phyloP scores from a whole-genome alignment of 179 eudicot species.

The Patellifolia procumbens region DNA sequence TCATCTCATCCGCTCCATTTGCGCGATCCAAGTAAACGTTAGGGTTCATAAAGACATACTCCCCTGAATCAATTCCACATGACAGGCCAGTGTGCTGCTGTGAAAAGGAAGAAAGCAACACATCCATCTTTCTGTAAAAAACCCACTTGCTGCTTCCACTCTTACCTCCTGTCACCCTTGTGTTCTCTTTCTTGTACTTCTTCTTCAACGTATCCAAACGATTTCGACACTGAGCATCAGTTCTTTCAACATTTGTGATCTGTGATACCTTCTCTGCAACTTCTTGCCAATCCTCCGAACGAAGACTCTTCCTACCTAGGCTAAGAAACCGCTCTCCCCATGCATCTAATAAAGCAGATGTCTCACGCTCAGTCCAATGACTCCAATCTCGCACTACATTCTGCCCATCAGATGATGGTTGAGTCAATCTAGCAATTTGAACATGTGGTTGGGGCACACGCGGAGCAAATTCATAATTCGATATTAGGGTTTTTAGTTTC shows the following conservation, averaged over 20 bases:
- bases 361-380: constrained; percentile 64
- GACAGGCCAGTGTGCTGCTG: constrained; percentile 53
- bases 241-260: constrained; percentile 48
- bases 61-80: constrained; percentile 92
- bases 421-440: constrained; percentile 35
- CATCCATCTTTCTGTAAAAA: constrained; percentile 73
- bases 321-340: constrained; percentile 75
- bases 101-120: constrained; percentile 51
- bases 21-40: constrained; percentile 52
- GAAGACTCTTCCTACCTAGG: constrained; percentile 71
- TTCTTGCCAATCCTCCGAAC: constrained; percentile 78
- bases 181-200: constrained; percentile 70
- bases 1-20: constrained; percentile 79
- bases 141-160: constrained; percentile 58
- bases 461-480: constrained; percentile 72
- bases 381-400: constrained; percentile 44
- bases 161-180: constrained; percentile 28
- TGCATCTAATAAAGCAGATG: constrained; percentile 57
- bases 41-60: constrained; percentile 82
- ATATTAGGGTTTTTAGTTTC: constrained; percentile 56
- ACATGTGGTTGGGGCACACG: constrained; percentile 49
- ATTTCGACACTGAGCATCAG: constrained; percentile 58
- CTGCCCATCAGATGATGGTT: constrained; percentile 44
- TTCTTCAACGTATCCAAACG: constrained; percentile 67
- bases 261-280: constrained; percentile 67